These are phyloP conservation scores for Arachnopeziza araneosa DNA, from an alignment of 2,329 filamentous ascomycete genomes.

Conservation along the genomic window DNA sequence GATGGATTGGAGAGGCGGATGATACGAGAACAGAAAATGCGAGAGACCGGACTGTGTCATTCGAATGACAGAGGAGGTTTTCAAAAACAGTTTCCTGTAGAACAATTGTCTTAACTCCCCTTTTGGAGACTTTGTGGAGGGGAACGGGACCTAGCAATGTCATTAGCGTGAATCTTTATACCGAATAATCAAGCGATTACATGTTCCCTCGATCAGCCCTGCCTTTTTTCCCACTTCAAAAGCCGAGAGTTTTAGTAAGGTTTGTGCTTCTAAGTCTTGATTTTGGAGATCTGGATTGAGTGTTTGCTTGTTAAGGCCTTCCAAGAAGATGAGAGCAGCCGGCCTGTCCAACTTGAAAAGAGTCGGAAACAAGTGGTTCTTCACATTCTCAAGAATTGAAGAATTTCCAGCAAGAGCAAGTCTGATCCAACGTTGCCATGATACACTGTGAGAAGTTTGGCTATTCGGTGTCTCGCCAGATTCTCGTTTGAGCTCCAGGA, in stretches of 20 bases:
- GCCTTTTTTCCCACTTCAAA: conserved; percentile 66
- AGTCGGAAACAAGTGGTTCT: conserved; percentile 58
- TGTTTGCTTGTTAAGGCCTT: conserved; percentile 47
- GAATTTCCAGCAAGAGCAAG: conserved; percentile 43
- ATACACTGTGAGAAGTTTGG: conserved; percentile 30
- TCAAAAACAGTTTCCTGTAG: conserved; percentile 44
- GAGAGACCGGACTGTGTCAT: conserved; percentile 66
- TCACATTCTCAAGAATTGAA: conserved; percentile 54
- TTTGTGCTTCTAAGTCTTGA: conserved; percentile 45
- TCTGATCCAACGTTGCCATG: conserved; percentile 54
- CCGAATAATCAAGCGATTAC: conserved; percentile 33
- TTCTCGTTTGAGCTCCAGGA: conserved; percentile 37
- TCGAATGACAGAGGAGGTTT: conserved; percentile 48
- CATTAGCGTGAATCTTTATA: conserved; percentile 9
- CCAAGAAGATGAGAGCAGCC: conserved; percentile 52
- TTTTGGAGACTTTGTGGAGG: conserved; percentile 35
- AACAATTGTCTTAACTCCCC: conserved; percentile 27
- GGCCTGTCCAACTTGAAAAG: conserved; percentile 54
- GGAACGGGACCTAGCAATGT: conserved; percentile 20
- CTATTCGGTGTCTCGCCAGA: conserved; percentile 29
- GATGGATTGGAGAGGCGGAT: conserved; percentile 67
- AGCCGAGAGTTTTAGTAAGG: conserved; percentile 59
- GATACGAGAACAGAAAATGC: conserved; percentile 75
- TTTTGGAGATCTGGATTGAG: conserved; percentile 41
- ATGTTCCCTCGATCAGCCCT: conserved; percentile 63